Conservation (phyloP, 2,329 filamentous ascomycete genomes). For the Fusarium sp. region DNA sequence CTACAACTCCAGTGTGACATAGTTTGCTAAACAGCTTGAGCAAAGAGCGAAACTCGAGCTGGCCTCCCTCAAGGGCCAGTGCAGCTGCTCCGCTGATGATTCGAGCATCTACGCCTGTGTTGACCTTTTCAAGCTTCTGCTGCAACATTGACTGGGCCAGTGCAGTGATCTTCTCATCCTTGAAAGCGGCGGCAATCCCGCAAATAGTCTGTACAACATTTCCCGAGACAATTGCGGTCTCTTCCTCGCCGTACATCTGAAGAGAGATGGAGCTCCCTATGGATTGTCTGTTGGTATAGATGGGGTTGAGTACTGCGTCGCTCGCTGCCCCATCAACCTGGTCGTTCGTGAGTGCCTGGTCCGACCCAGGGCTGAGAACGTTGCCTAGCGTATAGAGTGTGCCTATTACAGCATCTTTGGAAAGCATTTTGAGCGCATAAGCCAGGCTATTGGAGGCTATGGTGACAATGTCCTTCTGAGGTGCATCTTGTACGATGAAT, state of each 20-base stretch:
- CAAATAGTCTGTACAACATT: conserved; percentile 97
- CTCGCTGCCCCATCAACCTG: conserved; percentile 54
- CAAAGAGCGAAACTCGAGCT: conserved; percentile 84
- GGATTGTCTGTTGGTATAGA: conserved; percentile 66
- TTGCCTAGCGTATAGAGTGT: conserved; percentile 98
- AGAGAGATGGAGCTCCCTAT: conserved; percentile 84
- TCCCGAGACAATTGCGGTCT: conserved; percentile 77
- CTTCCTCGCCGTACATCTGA: conserved; percentile 77
- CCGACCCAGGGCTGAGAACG: conserved; percentile 79
- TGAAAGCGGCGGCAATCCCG: conserved; percentile 81
- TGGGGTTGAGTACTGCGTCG: conserved; percentile 51
- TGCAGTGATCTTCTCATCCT: conserved; percentile 91
- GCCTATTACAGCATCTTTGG: conserved; percentile 92
- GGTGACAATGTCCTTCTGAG: conserved; percentile 72
- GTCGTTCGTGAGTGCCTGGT: conserved; percentile 63
- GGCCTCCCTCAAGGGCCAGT: conserved; percentile 78
- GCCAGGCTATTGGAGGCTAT: conserved; percentile 88
- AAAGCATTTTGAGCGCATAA: conserved; percentile 80
- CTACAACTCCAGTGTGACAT: conserved; percentile 75
- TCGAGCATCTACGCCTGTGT: conserved; percentile 78
- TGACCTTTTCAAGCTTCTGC: conserved; percentile 93
- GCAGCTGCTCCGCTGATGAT: conserved; percentile 85
- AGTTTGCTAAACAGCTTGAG: conserved; percentile 84
- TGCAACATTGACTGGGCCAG: conserved; percentile 93
- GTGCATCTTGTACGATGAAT: conserved; percentile 85